Conservation (phyloP, 192 early-diverging fungal species). For the Coemansia sp. region DNA sequence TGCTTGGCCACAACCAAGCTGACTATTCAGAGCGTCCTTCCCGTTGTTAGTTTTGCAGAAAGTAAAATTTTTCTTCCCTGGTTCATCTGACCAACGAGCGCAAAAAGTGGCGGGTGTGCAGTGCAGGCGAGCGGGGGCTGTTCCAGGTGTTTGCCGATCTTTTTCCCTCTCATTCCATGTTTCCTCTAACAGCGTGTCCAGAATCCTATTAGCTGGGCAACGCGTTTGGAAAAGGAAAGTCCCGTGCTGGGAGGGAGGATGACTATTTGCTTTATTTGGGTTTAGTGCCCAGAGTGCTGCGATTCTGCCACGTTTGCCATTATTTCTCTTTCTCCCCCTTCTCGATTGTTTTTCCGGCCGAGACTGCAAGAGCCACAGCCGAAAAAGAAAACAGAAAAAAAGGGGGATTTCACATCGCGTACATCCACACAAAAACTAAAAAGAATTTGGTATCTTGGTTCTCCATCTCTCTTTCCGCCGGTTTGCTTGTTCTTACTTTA, state of each 20-base stretch:
- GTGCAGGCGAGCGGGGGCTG: not conserved
- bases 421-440: not conserved
- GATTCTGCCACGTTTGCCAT: constrained; percentile 13
- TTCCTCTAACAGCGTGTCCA: not conserved
- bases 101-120: no score
- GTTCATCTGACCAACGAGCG: no score
- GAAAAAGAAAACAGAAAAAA: constrained; percentile 1
- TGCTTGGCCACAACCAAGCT: no score
- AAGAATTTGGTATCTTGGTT: not conserved
- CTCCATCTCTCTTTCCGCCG: not conserved
- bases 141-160: not conserved
- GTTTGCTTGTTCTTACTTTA: not conserved
- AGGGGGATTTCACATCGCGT: not conserved
- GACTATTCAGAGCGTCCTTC: no score
- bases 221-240: not conserved
- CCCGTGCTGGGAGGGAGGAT: not conserved
- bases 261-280: not conserved
- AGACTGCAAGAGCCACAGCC: not conserved
- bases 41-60: no score
- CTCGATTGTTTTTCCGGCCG: not conserved
- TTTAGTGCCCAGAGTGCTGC: not conserved
- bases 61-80: no score
- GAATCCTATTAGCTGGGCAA: not conserved
- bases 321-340: not conserved
- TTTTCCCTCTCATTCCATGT: not conserved